Conservation (phyloP, 129 eudicot species). For the Helianthus tuberosus region DNA sequence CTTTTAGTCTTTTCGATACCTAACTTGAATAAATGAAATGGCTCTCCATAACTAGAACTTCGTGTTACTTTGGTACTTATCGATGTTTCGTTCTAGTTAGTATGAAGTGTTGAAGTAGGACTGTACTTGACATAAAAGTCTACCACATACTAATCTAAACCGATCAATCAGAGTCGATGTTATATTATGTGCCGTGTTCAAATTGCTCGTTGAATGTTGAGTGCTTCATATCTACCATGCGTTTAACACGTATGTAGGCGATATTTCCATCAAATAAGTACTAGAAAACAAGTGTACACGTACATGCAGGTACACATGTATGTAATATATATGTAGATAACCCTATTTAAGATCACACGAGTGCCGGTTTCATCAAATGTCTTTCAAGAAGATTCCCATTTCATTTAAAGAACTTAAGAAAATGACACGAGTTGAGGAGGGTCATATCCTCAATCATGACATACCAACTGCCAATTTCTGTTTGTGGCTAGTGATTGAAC, state of each 20-base stretch:
- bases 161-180: slow-evolving; percentile 9
- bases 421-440: slow-evolving; percentile 13
- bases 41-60: slow-evolving; percentile 33
- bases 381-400: background rate
- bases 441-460: slow-evolving; percentile 18
- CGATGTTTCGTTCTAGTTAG: slow-evolving; percentile 24
- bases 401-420: slow-evolving; percentile 11
- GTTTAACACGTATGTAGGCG: background rate
- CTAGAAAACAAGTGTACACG: background rate
- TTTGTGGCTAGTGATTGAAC: slow-evolving; percentile 27
- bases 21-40: slow-evolving; percentile 33
- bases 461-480: slow-evolving; percentile 16
- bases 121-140: slow-evolving; percentile 4
- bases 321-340: background rate
- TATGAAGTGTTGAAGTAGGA: slow-evolving; percentile 37
- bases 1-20: slow-evolving; percentile 38
- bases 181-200: slow-evolving; percentile 14
- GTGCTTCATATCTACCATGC: slow-evolving; percentile 1
- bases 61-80: slow-evolving; percentile 29
- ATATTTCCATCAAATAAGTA: slow-evolving; percentile 2
- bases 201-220: slow-evolving; percentile 8
- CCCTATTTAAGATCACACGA: background rate
- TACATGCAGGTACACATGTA: too few species aligned
- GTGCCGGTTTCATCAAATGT: slow-evolving; percentile 11
- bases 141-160: background rate